Base-by-base conservation (phyloP, 345 rosid genomes). In the Citrus mangshanensis region DNA sequence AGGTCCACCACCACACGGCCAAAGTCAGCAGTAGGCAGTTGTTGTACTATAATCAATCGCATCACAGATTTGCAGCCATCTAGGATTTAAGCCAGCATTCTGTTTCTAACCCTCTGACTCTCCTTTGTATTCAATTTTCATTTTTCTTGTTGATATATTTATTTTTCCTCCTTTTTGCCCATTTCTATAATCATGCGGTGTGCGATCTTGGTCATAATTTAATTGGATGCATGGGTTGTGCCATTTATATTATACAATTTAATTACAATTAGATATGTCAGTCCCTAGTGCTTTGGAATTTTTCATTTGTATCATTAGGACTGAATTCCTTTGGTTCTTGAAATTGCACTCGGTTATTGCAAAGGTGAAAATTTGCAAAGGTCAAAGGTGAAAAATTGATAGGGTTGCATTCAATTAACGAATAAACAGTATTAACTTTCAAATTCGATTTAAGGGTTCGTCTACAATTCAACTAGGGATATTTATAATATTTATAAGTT, bases 1-100 rank as follows among this genome's bases (percentile, higher is more conserved):
- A 1, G 94, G 94, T 55, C 93, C 91, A 25, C 89, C 91, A 13
- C 88, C 86, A 4, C 95, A 88, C 78, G 86, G 86, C 42, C 90
- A 89, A 76, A 74, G 75, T 16, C 89, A 82, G 18, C 87, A 84
- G 58, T 87, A 83, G 84, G 18, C 46, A 73, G 24, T 77, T 7
- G 42, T 73, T 25, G 49, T 59, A 34, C 74, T 7, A 46, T 30
- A 77, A 60, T 25, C 56, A 27, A 1, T 58, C n/a, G 70, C 70
- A 5, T 62, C 24, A 14, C 3, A 58, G 42, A 58, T 34, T 37
- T 58, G 66, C 68, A 21, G 55, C 46, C 8, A 9, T 14, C 35
- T 32, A 34, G 54, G 38, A 58, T 21, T 22, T 62, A n/a, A 46
- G 49, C 28, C 6, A 49, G 40, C 74, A 9, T 58, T 25, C 35